Evolutionary conservation across 106 monocot species (phyloP).

Genomic region (Cymbidium sinense): DNA sequence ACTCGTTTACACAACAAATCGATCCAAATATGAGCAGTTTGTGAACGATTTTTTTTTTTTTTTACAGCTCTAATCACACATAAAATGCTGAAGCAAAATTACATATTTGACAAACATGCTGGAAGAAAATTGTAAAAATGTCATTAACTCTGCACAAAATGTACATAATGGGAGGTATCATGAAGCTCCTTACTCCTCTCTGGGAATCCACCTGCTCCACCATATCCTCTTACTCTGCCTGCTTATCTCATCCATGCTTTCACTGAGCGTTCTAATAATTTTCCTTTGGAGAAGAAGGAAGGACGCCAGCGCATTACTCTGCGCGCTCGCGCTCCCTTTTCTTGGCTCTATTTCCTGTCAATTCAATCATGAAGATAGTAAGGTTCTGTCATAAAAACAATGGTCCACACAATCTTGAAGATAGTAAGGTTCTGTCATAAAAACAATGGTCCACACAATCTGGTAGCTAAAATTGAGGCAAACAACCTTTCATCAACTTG

Average conservation of each 20-base stretch:
- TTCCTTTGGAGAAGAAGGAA: constrained; percentile 79
- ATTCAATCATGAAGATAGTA: background rate
- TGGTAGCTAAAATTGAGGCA: no score
- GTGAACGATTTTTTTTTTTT: no score
- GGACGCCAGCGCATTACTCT: constrained; percentile 75
- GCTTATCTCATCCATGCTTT: constrained; percentile 80
- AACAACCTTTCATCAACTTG: no score
- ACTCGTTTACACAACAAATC: no score
- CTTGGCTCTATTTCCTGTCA: constrained; percentile 66
- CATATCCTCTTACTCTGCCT: constrained; percentile 69
- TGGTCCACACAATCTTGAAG: background rate
- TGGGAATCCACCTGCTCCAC: constrained; percentile 97
- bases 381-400: background rate
- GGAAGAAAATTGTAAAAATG: background rate
- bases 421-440: background rate
- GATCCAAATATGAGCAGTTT: no score
- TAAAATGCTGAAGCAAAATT: background rate
- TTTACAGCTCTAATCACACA: no score
- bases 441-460: background rate
- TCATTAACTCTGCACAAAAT: constrained; percentile 1
- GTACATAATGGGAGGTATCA: background rate
- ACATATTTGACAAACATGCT: background rate
- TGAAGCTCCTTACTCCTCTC: constrained; percentile 40
- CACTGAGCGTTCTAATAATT: constrained; percentile 59
- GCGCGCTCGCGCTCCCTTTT: constrained; percentile 36